Percentiles rank a stretch among this genome's conserved stretches.
Evolutionary conservation across 1,284 basidiomycete species (phyloP).

Genomic region (Takashimella tepidaria): DNA sequence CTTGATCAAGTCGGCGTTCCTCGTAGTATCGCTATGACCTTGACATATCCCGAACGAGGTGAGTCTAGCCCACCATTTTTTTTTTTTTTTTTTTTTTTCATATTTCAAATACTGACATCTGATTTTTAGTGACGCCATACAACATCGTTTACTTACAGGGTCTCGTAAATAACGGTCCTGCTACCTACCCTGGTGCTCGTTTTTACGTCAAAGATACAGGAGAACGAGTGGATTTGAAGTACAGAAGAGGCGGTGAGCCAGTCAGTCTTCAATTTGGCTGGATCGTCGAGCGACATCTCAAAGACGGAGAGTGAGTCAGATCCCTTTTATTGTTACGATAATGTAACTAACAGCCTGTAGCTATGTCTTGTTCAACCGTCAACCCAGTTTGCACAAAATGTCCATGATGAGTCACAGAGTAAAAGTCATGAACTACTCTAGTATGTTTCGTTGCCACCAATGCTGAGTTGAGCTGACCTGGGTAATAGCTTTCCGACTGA

Average conservation of each 20-base stretch:
- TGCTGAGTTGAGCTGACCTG: constrained; percentile 46
- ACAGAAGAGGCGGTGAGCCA: constrained; percentile 96
- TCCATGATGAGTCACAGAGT: constrained; percentile 99
- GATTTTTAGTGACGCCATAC: constrained; percentile 79
- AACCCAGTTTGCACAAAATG: constrained; percentile 99
- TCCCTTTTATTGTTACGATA: neutral
- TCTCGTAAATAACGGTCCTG: constrained; percentile 94
- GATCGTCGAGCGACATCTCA: constrained; percentile 97
- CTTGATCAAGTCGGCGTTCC: constrained; percentile 98
- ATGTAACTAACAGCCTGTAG: constrained; percentile 48
- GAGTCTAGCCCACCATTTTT: constrained; percentile 23
- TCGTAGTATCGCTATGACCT: constrained; percentile 92
- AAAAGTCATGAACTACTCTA: constrained; percentile 97
- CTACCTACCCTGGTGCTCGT: constrained; percentile 90
- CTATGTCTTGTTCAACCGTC: constrained; percentile 95
- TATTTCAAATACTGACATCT: constrained; percentile 5
- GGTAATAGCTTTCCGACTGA: constrained; percentile 79
- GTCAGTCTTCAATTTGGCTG: constrained; percentile 91
- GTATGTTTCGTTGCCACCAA: constrained; percentile 53
- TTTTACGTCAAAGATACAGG: constrained; percentile 98
- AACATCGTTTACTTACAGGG: constrained; percentile 94
- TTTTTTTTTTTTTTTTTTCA: no score
- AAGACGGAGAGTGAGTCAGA: constrained; percentile 87
- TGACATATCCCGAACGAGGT: constrained; percentile 97
- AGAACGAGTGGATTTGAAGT: constrained; percentile 94